Conservation (phyloP, 1,284 basidiomycete genomes). For the Trametes hirsuta region DNA sequence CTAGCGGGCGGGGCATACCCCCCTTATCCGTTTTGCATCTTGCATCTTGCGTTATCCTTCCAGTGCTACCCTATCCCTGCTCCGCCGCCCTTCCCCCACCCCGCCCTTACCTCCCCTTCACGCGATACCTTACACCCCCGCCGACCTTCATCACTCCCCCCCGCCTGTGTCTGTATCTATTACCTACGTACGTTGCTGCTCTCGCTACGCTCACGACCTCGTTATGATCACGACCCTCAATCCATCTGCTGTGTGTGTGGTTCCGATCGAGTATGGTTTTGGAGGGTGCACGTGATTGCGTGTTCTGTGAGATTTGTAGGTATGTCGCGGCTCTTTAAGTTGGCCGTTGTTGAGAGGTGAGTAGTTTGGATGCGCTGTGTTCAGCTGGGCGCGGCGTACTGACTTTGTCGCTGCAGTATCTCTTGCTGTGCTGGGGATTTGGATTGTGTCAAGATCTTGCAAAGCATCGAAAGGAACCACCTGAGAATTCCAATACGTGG, state of each 20-base stretch:
- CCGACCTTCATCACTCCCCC: not conserved
- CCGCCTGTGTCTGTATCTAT: conserved; percentile 12
- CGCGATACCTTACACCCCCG: not conserved
- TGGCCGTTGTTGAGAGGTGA: too few species aligned
- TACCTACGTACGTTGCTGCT: conserved; percentile 17
- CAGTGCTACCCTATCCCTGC: not conserved
- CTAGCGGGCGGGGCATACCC: conserved; percentile 9
- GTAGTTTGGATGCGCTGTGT: too few species aligned
- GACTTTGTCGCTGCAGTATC: too few species aligned
- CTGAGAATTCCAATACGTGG: too few species aligned
- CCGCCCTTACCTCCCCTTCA: not conserved
- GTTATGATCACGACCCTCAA: conserved; percentile 23
- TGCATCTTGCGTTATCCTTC: not conserved
- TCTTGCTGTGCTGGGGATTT: too few species aligned
- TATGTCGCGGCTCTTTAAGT: not conserved
- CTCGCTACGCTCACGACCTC: conserved; percentile 22
- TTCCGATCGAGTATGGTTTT: not conserved
- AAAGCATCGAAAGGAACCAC: too few species aligned
- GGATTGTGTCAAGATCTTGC: too few species aligned
- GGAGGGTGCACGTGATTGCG: not conserved
- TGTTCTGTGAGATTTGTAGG: not conserved
- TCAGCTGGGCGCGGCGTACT: too few species aligned
- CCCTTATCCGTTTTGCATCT: not conserved
- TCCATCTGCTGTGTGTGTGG: conserved; percentile 5
- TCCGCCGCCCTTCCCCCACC: not conserved